A percentile compares a stretch with the other conserved stretches of the same genome.
Conservation (phyloP, 306 rosid species). For the Boehmeria nivea region DNA sequence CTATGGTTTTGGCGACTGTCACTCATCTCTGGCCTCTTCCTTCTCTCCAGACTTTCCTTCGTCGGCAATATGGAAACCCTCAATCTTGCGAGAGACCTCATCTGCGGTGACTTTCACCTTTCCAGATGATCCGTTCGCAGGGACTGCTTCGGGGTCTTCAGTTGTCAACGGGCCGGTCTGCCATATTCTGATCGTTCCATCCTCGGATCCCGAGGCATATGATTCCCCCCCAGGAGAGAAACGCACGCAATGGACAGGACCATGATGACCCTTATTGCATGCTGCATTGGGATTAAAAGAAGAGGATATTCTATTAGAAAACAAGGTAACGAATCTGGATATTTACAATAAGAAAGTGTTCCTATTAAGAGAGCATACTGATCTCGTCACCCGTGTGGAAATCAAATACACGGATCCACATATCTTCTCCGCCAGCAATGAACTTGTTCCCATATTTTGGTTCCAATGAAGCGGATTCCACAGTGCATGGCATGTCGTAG, state of each 20-base stretch:
- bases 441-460: conserved; percentile 90
- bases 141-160: conserved; percentile 45
- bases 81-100: conserved; percentile 73
- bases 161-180: conserved; percentile 73
- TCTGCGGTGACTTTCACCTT: conserved; percentile 54
- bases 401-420: conserved; percentile 95
- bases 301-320: background rate
- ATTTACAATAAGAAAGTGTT: no score
- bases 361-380: conserved; percentile 47
- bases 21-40: conserved; percentile 60
- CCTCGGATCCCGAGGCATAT: conserved; percentile 98
- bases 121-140: conserved; percentile 53
- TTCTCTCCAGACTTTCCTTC: conserved; percentile 62
- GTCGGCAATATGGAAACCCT: conserved; percentile 65
- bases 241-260: conserved; percentile 95
- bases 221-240: conserved; percentile 99
- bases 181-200: conserved; percentile 99
- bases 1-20: conserved; percentile 10
- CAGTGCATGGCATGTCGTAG: conserved; percentile 87
- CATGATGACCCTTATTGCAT: conserved; percentile 99
- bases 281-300: conserved; percentile 42
- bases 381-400: conserved; percentile 93
- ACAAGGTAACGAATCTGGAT: no score
- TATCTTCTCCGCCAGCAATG: conserved; percentile 96
- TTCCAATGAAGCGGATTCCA: conserved; percentile 94